Evolutionary conservation across 2,329 filamentous ascomycete genomes (phyloP), one percentile per base, ranked within the genome.

Genomic region (Penicillium sclerotiorum): DNA sequence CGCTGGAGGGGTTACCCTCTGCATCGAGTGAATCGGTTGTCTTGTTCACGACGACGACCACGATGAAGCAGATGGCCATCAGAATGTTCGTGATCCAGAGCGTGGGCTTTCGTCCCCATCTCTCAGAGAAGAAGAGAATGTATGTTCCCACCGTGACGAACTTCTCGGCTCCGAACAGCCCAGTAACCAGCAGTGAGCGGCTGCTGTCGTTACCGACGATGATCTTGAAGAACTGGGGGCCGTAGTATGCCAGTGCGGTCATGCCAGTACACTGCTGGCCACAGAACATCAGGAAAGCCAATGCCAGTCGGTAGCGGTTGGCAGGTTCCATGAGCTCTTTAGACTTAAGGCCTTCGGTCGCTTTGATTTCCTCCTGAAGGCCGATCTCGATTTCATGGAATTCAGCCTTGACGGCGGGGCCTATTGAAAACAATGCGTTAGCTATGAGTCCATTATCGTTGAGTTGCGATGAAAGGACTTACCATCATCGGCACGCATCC

Each of bases 101-200:
- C 0, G 77, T 75, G n/a, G 72, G 72, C 33, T 73, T 71, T 15
- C 79, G 77, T 6, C 78, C 78, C 40, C 81, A 68, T 13, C 72
- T 68, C 53, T 80, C 78, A 7, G 80, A 75, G 8, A 80, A 68
- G 62, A 75, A 79, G 18, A 80, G 59, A 1, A 79, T 66, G 61
- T 79, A 80, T 51, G 73, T 72, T 2, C 69, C 54, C 44, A 75
- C 77, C 1, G 76, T 73, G 1, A 78, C 62, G 30, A 80, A 74
- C 55, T 81, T 81, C 48, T 79, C 73, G 1, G 78, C 69, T 4
- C 78, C 78, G 35, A 81, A 81, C 54, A 81, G 77, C 4, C 77
- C 78, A 1, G 64, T 48, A 65, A 81, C 70, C 6, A 80, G 67
- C 15, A 80, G 69, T n/a, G 74, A 71, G 13, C 63, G 58, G 21